Base-by-base conservation (phyloP, 345 rosid genomes). In the Erucastrum elatum region DNA sequence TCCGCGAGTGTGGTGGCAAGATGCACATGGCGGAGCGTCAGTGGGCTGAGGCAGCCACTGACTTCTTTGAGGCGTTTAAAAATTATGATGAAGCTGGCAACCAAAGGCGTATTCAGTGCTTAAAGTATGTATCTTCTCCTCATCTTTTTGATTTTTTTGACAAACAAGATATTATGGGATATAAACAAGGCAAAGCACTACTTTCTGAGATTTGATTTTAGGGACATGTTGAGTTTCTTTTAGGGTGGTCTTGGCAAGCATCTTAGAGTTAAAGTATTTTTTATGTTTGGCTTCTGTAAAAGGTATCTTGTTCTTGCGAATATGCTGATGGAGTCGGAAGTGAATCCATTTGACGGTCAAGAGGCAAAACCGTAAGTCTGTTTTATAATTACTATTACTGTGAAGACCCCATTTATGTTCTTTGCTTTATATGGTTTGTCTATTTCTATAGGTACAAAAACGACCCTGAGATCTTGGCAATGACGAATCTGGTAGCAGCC, bases 11-110 rank as follows among this genome's bases (percentile, higher is more conserved):
- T 84, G 99, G 99, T 71, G 99, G 99, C 3, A 96, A 96, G 84
- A 96, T 96, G 99, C 98, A 93, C 84, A 96, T 91, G 99, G 97
- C 98, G 25, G 98, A 96, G 84, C 98, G 97, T 77, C 97, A 90
- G 74, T 96, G 99, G 99, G 94, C 89, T 61, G 99, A 96, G 39
- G 99, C 98, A 0, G 98, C 98, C 26, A 96, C 99, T 3, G 99
- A 96, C 82, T 96, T 96, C 89, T 96, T 96, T 87, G 99, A 93
- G 85, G 99, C 99, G 71, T 96, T 96, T 75, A 96, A 96, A 84
- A 96, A 96, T 73, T 96, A 96, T 72, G 99, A 96, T 79, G 99
- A 96, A 88, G 99, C 99, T 81, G 99, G 99, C 59, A 96, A 93
- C 75, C 98, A 96, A 59, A 90, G 99, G 77, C 99, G 99, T 61